phyloP scores from a whole-genome alignment of 2,329 filamentous ascomycete species.

The Aciculosporium take region DNA sequence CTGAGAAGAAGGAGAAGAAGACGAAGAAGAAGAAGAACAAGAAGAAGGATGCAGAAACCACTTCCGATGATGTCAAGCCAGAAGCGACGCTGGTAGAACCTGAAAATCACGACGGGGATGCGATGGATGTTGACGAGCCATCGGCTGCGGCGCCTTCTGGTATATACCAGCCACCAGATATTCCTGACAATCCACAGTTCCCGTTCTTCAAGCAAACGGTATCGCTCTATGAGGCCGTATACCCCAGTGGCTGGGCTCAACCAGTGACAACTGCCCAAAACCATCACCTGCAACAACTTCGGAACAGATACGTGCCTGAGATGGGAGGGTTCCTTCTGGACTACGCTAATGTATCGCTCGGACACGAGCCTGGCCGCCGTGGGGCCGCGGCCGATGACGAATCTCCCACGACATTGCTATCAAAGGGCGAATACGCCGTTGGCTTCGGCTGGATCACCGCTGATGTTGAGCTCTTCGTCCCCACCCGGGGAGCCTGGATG shows the following conservation, averaged over 20 bases:
- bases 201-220: conserved; percentile 69
- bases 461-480: conserved; percentile 72
- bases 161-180: conserved; percentile 24
- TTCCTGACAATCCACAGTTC: conserved; percentile 33
- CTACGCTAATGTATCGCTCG: conserved; percentile 55
- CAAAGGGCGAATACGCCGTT: conserved; percentile 70
- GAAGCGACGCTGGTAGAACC: not conserved
- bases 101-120: conserved; percentile 10
- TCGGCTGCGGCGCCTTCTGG: conserved; percentile 16
- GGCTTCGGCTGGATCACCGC: conserved; percentile 80
- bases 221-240: conserved; percentile 66
- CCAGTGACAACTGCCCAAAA: conserved; percentile 57
- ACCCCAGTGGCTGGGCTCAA: conserved; percentile 53
- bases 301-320: conserved; percentile 62
- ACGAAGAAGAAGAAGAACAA: conserved; percentile 16
- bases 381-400: conserved; percentile 34
- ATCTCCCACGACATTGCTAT: conserved; percentile 31
- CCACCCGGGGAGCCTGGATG: conserved; percentile 56
- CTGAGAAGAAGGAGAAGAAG: conserved; percentile 19
- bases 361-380: conserved; percentile 39
- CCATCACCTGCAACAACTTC: conserved; percentile 60
- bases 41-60: conserved; percentile 13
- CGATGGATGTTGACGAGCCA: conserved; percentile 26
- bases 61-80: conserved; percentile 5
- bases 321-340: conserved; percentile 61